Conservation (phyloP, 768 basidiomycete genomes). For the Pisolithus microcarpus region DNA sequence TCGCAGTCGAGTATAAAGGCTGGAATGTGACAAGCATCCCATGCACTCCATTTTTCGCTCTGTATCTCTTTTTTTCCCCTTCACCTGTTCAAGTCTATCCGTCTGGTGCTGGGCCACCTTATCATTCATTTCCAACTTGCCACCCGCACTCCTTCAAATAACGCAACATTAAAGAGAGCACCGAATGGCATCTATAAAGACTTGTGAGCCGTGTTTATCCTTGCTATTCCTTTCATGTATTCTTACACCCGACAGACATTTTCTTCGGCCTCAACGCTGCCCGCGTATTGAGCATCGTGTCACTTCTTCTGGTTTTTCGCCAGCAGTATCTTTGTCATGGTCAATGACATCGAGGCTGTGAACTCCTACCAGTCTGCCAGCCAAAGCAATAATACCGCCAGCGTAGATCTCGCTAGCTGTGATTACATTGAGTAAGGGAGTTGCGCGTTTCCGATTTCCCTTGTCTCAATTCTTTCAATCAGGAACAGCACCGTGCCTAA, state of each 20-base stretch:
- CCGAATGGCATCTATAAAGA: conserved; percentile 29
- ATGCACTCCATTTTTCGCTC: conserved; percentile 5
- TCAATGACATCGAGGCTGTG: conserved; percentile 68
- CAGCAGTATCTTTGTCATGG: conserved; percentile 68
- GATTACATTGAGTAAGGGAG: conserved; percentile 70
- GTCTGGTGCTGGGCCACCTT: conserved; percentile 28
- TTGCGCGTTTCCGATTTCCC: conserved; percentile 1
- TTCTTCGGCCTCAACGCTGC: conserved; percentile 78
- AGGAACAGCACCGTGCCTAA: conserved; percentile 79
- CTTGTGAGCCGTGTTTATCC: conserved; percentile 34
- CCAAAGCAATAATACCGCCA: conserved; percentile 25
- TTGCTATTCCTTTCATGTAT: not conserved
- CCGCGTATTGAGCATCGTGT: conserved; percentile 72
- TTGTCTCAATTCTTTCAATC: conserved; percentile 19
- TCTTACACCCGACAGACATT: conserved; percentile 30
- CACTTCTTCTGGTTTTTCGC: conserved; percentile 74
- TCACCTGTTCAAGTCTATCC: conserved; percentile 8
- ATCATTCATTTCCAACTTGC: conserved; percentile 11
- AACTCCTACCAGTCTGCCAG: conserved; percentile 50
- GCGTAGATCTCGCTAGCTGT: conserved; percentile 39
- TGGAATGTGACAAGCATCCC: not conserved
- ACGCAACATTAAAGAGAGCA: not conserved
- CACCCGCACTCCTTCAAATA: conserved; percentile 1
- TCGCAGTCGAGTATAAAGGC: conserved; percentile 17
- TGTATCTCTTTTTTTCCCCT: conserved; percentile 3